Conservation (phyloP, 306 rosid species). For the Glycine tomentella region DNA sequence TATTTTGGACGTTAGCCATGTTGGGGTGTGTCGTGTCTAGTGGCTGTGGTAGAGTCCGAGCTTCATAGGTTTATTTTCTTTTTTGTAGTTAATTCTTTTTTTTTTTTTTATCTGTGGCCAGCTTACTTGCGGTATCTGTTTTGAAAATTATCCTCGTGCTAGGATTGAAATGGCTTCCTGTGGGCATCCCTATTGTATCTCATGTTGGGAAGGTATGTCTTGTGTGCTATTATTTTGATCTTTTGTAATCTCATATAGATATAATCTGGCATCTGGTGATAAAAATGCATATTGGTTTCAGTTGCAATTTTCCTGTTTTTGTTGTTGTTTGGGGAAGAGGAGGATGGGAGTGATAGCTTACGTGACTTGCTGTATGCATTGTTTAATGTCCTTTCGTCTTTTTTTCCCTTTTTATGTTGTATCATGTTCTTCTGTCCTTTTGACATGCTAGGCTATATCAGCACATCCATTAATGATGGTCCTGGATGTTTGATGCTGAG, state of each 20-base stretch:
- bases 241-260: constrained; percentile 11
- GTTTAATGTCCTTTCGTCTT: neutral
- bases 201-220: constrained; percentile 73
- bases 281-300: constrained; percentile 39
- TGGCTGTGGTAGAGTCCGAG: neutral
- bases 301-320: constrained; percentile 1
- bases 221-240: constrained; percentile 30
- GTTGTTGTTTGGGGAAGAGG: neutral
- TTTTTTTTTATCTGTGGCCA: constrained; percentile 42
- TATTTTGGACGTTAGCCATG: neutral
- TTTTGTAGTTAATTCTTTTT: constrained; percentile 21
- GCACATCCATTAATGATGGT: constrained; percentile 77
- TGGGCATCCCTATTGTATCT: constrained; percentile 79
- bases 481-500: constrained; percentile 82
- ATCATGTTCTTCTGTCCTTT: constrained; percentile 27
- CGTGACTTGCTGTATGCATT: constrained; percentile 28
- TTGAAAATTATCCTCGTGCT: constrained; percentile 60
- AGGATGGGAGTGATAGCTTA: neutral
- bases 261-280: constrained; percentile 5
- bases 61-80: constrained; percentile 17
- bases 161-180: constrained; percentile 67
- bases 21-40: neutral
- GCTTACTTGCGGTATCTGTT: constrained; percentile 83
- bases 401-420: constrained; percentile 25
- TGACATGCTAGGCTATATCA: constrained; percentile 57